phyloP scores from a whole-genome alignment of 2,329 filamentous ascomycete species.

The Magnaporthales sp. region DNA sequence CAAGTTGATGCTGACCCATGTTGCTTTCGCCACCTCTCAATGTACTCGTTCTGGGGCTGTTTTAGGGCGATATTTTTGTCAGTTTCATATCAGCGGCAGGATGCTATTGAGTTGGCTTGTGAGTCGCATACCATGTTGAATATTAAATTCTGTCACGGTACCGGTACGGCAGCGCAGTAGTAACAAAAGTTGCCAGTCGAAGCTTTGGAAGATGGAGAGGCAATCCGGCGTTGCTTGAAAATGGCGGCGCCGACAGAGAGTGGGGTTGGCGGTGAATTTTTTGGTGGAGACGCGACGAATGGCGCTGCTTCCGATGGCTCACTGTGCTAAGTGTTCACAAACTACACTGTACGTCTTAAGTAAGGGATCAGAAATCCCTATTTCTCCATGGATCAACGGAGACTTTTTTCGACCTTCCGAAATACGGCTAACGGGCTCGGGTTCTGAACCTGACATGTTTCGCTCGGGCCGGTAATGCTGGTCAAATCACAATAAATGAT shows the following conservation, averaged over 20 bases:
- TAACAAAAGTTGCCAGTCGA: background rate
- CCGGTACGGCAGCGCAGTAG: background rate
- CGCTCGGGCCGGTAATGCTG: too few relatives aligned
- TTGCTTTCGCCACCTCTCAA: conserved; percentile 68
- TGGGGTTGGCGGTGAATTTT: background rate
- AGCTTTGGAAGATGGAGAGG: background rate
- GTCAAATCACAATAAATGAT: too few relatives aligned
- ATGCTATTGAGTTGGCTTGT: background rate
- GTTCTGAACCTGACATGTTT: too few relatives aligned
- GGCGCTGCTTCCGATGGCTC: background rate
- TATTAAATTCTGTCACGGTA: background rate
- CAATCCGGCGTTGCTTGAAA: background rate
- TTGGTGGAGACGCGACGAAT: background rate
- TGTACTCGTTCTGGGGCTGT: conserved; percentile 78
- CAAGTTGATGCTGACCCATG: conserved; percentile 21
- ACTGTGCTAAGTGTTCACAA: background rate
- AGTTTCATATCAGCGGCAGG: background rate
- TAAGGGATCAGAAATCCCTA: too few relatives aligned
- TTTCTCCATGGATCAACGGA: too few relatives aligned
- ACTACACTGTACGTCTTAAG: background rate
- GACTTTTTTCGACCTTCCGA: too few relatives aligned
- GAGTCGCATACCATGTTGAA: background rate
- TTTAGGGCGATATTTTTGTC: background rate
- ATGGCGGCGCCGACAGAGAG: background rate
- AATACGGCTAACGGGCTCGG: too few relatives aligned